These are phyloP conservation scores for Corymbia citriodora DNA, from an alignment of 441 rosid species.

Conservation along the genomic window DNA sequence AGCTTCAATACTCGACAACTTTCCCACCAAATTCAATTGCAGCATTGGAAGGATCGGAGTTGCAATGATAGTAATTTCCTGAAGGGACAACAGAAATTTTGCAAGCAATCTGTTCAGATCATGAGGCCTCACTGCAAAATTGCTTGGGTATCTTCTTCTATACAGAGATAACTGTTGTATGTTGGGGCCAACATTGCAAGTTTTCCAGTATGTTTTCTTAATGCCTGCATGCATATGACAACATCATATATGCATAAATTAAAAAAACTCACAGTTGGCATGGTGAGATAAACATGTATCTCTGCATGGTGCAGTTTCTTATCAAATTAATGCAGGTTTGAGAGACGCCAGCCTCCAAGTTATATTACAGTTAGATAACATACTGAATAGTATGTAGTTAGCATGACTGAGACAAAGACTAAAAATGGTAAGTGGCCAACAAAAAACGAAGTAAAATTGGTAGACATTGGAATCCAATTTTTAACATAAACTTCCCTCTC, in stretches of 20 bases:
- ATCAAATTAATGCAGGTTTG: background rate
- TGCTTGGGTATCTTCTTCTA: slow-evolving; percentile 58
- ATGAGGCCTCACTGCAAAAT: slow-evolving; percentile 68
- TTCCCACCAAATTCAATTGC: slow-evolving; percentile 77
- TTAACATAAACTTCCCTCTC: background rate
- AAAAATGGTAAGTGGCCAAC: background rate
- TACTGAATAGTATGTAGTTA: background rate
- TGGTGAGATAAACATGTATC: background rate
- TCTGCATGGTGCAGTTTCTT: background rate
- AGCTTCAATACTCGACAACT: slow-evolving; percentile 47
- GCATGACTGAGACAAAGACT: background rate
- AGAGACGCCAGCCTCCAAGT: background rate
- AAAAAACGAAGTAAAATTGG: too few relatives aligned
- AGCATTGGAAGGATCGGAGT: slow-evolving; percentile 56
- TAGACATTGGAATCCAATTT: background rate
- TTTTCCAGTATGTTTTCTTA: slow-evolving; percentile 75
- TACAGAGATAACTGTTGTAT: slow-evolving; percentile 84
- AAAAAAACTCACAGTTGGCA: background rate
- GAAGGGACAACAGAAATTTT: slow-evolving; percentile 82
- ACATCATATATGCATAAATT: background rate
- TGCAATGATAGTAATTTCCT: slow-evolving; percentile 84
- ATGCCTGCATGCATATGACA: slow-evolving; percentile 33
- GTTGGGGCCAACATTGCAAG: slow-evolving; percentile 83
- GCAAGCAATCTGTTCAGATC: slow-evolving; percentile 74
- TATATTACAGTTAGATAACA: background rate